Evolutionary conservation across 768 basidiomycete species (phyloP).

Genomic region (Paxillus involutus): DNA sequence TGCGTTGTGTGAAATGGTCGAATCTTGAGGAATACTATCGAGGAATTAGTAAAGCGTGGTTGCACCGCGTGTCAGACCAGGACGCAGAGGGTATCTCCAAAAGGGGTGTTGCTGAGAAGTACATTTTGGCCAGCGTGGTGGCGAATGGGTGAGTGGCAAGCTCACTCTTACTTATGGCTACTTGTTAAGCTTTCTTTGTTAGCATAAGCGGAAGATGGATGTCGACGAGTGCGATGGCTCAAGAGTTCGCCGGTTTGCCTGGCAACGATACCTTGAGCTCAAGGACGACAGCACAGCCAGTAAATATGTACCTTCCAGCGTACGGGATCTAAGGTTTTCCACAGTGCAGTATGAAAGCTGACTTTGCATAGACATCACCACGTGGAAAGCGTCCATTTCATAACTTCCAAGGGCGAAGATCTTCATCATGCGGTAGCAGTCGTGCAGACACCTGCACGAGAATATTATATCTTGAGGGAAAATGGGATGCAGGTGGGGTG

Average conservation of each 20-base stretch:
- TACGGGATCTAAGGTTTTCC: constrained; percentile 31
- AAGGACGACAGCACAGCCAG: constrained; percentile 21
- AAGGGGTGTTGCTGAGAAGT: constrained; percentile 54
- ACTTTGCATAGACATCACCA: constrained; percentile 59
- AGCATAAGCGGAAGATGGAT: constrained; percentile 73
- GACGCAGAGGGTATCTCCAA: constrained; percentile 43
- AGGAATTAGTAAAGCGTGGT: constrained; percentile 71
- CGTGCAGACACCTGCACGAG: constrained; percentile 67
- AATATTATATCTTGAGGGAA: constrained; percentile 69
- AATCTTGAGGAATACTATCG: constrained; percentile 69
- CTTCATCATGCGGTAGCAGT: constrained; percentile 67
- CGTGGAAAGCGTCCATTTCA: constrained; percentile 74
- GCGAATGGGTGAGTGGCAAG: constrained; percentile 54
- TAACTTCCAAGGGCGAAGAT: constrained; percentile 35
- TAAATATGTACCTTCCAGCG: constrained; percentile 69
- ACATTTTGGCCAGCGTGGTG: constrained; percentile 70
- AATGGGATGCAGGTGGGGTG: constrained; percentile 77
- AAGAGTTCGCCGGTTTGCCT: constrained; percentile 60
- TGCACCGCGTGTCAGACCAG: constrained; percentile 43
- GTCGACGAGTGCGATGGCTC: constrained; percentile 68
- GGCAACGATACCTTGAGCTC: constrained; percentile 4
- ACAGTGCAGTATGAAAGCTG: neutral
- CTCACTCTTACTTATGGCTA: neutral
- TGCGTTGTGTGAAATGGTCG: constrained; percentile 54
- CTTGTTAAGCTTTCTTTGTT: constrained; percentile 6